Evolutionary conservation across 2,329 filamentous ascomycete species (phyloP).

Genomic region (Fragosphaeria purpurea): DNA sequence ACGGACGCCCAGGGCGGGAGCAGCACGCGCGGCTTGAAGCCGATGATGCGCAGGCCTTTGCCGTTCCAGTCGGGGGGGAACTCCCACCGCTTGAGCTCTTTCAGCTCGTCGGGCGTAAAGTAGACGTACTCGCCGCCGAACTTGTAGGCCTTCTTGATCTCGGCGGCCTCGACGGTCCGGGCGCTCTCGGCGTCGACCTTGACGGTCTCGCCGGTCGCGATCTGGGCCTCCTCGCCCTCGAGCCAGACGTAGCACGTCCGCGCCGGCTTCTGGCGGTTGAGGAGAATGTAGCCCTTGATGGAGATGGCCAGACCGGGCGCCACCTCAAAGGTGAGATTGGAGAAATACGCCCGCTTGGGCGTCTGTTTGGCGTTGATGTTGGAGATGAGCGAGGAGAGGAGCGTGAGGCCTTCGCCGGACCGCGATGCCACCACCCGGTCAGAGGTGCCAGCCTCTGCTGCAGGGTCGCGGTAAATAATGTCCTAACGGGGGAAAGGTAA

Average conservation of each 20-base stretch:
- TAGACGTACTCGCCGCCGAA: slow-evolving; percentile 86
- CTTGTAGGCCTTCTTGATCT: slow-evolving; percentile 88
- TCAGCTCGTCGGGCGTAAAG: slow-evolving; percentile 78
- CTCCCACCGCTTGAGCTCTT: slow-evolving; percentile 51
- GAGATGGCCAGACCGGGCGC: slow-evolving; percentile 77
- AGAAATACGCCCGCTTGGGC: slow-evolving; percentile 76
- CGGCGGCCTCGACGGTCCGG: slow-evolving; percentile 64
- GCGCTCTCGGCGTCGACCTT: slow-evolving; percentile 70
- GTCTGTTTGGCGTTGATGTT: slow-evolving; percentile 87
- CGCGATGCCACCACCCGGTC: slow-evolving; percentile 50
- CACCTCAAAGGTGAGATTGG: slow-evolving; percentile 76
- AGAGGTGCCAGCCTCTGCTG: slow-evolving; percentile 56
- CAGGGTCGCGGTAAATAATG: slow-evolving; percentile 75
- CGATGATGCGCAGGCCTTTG: slow-evolving; percentile 77
- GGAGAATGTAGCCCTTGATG: slow-evolving; percentile 83
- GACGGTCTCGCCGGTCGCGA: slow-evolving; percentile 64
- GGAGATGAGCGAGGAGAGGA: slow-evolving; percentile 69
- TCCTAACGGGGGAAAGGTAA: slow-evolving; percentile 42
- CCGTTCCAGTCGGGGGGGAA: slow-evolving; percentile 51
- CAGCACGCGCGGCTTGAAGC: slow-evolving; percentile 73
- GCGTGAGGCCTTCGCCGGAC: slow-evolving; percentile 51
- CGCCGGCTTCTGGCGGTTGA: slow-evolving; percentile 73
- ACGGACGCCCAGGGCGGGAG: slow-evolving; percentile 77
- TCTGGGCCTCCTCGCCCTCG: slow-evolving; percentile 73
- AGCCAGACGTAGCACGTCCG: slow-evolving; percentile 82